phyloP scores from a whole-genome alignment of 2,329 filamentous ascomycete genomes.

The Pestalotiopsis sp. region DNA sequence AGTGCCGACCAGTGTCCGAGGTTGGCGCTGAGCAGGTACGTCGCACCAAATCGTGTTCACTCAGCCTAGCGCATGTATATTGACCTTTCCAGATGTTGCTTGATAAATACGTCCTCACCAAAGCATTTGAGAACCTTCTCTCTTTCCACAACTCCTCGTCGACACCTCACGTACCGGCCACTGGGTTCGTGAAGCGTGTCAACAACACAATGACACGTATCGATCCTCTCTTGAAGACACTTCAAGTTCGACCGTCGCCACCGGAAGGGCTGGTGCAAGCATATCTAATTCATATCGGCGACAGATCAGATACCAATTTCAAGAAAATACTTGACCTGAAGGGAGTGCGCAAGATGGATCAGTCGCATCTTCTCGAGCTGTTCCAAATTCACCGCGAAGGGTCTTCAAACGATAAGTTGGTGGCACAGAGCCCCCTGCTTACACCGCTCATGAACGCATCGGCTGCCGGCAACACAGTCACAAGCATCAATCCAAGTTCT shows the following conservation, averaged over 20 bases:
- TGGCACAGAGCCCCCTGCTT: constrained; percentile 70
- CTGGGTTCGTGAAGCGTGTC: constrained; percentile 82
- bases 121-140: constrained; percentile 73
- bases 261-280: constrained; percentile 95
- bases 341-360: constrained; percentile 83
- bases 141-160: constrained; percentile 58
- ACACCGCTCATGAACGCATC: constrained; percentile 62
- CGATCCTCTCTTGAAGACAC: constrained; percentile 91
- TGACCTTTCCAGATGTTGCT: constrained; percentile 75
- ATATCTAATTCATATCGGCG: constrained; percentile 95
- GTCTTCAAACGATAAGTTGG: constrained; percentile 68
- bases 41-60: not conserved
- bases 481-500: constrained; percentile 42
- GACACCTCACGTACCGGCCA: constrained; percentile 43
- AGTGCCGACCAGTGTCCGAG: constrained; percentile 89
- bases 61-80: constrained; percentile 16
- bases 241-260: constrained; percentile 89
- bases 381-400: constrained; percentile 82
- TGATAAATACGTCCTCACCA: constrained; percentile 89
- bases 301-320: constrained; percentile 93
- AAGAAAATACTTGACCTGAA: constrained; percentile 95
- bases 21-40: constrained; percentile 87
- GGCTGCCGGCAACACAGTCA: constrained; percentile 40
- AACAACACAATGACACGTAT: constrained; percentile 83
- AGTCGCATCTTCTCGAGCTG: constrained; percentile 80